Percentiles rank a stretch among this genome's conserved stretches.
Evolutionary conservation across 1,284 basidiomycete genomes (phyloP).

Genomic region (Hortiboletus rubellus): DNA sequence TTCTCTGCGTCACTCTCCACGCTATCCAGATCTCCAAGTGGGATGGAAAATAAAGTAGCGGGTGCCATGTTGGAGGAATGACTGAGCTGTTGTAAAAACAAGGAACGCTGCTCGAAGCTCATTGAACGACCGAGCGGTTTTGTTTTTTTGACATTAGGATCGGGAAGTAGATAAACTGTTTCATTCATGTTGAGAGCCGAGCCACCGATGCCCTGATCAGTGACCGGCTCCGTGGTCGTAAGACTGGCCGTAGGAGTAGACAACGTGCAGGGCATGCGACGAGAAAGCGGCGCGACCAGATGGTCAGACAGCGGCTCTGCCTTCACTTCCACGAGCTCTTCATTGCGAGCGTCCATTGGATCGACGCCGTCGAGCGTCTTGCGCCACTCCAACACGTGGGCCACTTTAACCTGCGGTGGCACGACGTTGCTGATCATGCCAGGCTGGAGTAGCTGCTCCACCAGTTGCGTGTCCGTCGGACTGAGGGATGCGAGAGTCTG

Average conservation of each 20-base stretch:
- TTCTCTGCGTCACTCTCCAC: constrained; percentile 42
- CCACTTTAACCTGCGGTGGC: constrained; percentile 19
- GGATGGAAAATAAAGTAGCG: constrained; percentile 49
- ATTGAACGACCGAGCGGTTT: constrained; percentile 45
- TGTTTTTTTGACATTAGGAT: constrained; percentile 11
- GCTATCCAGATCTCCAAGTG: constrained; percentile 42
- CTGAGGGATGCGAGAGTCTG: constrained; percentile 35
- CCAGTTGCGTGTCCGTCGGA: constrained; percentile 30
- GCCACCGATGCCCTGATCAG: constrained; percentile 21
- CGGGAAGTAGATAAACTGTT: constrained; percentile 28
- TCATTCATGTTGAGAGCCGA: constrained; percentile 27
- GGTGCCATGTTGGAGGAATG: constrained; percentile 38
- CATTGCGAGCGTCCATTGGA: background rate
- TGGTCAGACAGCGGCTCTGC: background rate
- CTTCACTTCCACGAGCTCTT: constrained; percentile 3
- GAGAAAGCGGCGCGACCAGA: constrained; percentile 18
- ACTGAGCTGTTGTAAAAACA: constrained; percentile 48
- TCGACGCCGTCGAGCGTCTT: constrained; percentile 21
- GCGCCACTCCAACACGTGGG: constrained; percentile 29
- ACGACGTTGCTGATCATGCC: constrained; percentile 30
- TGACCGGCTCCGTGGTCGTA: constrained; percentile 26
- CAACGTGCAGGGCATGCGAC: constrained; percentile 55
- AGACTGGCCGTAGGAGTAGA: constrained; percentile 47
- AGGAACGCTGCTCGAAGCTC: constrained; percentile 51
- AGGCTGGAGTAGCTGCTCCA: constrained; percentile 35